Evolutionary conservation across 2,329 filamentous ascomycete species (phyloP).

Genomic region (Diplodia mutila): DNA sequence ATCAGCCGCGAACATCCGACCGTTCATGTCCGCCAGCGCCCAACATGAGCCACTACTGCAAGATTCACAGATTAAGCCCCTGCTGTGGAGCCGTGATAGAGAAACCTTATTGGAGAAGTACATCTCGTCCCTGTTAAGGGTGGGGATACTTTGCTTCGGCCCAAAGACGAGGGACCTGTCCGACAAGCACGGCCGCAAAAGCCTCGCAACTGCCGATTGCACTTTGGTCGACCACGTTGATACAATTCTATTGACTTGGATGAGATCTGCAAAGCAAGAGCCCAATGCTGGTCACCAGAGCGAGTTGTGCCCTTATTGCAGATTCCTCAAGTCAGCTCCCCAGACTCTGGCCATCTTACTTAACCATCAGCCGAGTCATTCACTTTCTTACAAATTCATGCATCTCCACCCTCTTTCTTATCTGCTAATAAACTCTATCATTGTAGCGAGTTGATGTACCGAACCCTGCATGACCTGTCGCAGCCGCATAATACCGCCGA

Average conservation of each 20-base stretch:
- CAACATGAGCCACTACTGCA: slow-evolving; percentile 65
- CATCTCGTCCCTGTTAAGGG: slow-evolving; percentile 32
- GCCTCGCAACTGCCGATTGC: slow-evolving; percentile 38
- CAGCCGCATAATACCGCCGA: background rate
- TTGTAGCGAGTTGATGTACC: background rate
- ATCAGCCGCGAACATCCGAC: slow-evolving; percentile 26
- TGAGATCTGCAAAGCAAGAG: background rate
- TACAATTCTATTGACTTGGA: background rate
- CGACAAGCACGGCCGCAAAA: slow-evolving; percentile 28
- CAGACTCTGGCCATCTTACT: background rate
- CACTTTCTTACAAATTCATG: background rate
- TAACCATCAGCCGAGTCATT: background rate
- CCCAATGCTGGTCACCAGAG: background rate
- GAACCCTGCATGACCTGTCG: background rate
- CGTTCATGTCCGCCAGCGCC: slow-evolving; percentile 62
- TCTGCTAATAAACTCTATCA: background rate
- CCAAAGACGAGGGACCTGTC: background rate
- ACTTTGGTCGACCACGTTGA: slow-evolving; percentile 31
- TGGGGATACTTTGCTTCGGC: background rate
- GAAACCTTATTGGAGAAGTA: slow-evolving; percentile 42
- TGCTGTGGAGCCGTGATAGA: slow-evolving; percentile 62
- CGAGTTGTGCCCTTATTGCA: background rate
- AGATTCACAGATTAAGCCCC: slow-evolving; percentile 66
- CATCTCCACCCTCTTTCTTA: background rate
- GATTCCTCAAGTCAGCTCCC: background rate